Percentiles rank a stretch among this genome's conserved stretches.
Conservation (phyloP, 2,329 filamentous ascomycete species). For the Incumbomyces lentus region DNA sequence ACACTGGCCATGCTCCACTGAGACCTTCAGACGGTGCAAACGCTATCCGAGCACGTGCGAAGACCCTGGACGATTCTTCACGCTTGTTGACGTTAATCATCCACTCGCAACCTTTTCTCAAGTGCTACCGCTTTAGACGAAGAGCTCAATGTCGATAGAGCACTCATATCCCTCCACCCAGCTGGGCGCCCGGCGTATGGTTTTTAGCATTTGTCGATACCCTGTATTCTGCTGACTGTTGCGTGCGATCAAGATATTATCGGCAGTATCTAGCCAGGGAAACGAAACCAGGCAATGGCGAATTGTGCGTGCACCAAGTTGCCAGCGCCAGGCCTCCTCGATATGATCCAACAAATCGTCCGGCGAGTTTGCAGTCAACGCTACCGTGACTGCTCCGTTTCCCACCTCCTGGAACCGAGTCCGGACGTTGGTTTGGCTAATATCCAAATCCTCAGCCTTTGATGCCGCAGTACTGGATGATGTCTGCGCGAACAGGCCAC, state of each 20-base stretch:
- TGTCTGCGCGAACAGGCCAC: no score
- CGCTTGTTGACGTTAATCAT: background rate
- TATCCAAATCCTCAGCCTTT: no score
- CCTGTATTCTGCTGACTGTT: slow-evolving; percentile 8
- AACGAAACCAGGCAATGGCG: slow-evolving; percentile 11
- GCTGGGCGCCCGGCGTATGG: slow-evolving; percentile 12
- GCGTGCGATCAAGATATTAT: slow-evolving; percentile 13
- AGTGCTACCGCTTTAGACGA: no score
- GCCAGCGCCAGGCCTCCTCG: slow-evolving; percentile 10
- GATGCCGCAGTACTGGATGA: no score
- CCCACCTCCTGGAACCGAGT: slow-evolving; percentile 1
- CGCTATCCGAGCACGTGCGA: background rate
- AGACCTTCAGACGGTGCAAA: background rate
- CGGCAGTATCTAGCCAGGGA: slow-evolving; percentile 12
- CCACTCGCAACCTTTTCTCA: no score
- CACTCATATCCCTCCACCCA: slow-evolving; percentile 9
- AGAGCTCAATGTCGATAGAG: background rate
- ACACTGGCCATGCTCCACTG: no score
- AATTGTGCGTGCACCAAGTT: slow-evolving; percentile 10
- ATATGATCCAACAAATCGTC: background rate
- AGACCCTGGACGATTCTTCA: background rate
- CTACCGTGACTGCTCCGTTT: background rate
- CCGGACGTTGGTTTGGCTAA: background rate
- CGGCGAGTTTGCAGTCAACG: background rate
- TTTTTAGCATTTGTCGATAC: slow-evolving; percentile 13